These are phyloP conservation scores for Diaporthe amygdali DNA, from an alignment of 2,329 filamentous ascomycete genomes.

Conservation along the genomic window DNA sequence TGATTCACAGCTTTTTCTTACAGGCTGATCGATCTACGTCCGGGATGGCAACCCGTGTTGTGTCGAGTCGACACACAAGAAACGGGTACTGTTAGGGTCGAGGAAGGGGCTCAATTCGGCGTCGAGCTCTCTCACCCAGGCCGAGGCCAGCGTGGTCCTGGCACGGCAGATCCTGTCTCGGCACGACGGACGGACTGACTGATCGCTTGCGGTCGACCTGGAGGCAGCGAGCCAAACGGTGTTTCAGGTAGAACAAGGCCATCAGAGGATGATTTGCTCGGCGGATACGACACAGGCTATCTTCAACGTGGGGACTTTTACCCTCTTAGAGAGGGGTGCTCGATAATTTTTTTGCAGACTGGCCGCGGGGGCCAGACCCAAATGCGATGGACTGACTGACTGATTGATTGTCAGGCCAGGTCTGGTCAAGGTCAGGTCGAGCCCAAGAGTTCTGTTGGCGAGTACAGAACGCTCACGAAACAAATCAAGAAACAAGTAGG, in stretches of 20 bases:
- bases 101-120: constrained; percentile 4
- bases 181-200: constrained; percentile 2
- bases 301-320: background rate
- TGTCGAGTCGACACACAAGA: constrained; percentile 9
- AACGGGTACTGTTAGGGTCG: constrained; percentile 6
- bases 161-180: constrained; percentile 26
- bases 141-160: background rate
- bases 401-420: background rate
- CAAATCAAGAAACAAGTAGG: background rate
- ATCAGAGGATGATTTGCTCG: background rate
- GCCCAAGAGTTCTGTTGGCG: background rate
- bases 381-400: background rate
- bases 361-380: background rate
- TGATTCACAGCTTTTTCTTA: constrained; percentile 17
- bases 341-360: background rate
- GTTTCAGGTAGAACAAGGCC: constrained; percentile 27
- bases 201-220: constrained; percentile 10
- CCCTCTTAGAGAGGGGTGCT: background rate
- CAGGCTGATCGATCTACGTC: constrained; percentile 1
- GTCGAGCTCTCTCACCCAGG: background rate
- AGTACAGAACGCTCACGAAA: background rate
- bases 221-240: constrained; percentile 17
- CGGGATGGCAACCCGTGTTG: constrained; percentile 12
- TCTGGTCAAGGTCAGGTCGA: background rate
- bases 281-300: constrained; percentile 1